phyloP scores from a whole-genome alignment of 441 rosid species.

The Jatropha multifida region DNA sequence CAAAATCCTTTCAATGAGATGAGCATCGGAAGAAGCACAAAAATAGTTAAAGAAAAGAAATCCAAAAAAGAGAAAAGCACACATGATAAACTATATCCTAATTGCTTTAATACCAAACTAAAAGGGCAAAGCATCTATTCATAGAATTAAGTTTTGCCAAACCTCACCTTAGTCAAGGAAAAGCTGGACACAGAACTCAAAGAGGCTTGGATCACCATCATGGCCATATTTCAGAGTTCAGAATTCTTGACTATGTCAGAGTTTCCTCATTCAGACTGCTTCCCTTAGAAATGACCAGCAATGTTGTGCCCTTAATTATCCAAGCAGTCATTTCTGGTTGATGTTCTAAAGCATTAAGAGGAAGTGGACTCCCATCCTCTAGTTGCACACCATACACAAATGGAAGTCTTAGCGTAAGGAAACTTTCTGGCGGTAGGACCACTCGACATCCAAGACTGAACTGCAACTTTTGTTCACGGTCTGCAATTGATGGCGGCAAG shows the following conservation, averaged over 20 bases:
- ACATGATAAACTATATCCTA: not conserved
- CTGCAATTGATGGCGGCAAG: conserved; percentile 48
- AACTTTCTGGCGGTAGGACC: conserved; percentile 82
- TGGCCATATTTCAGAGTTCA: conserved; percentile 22
- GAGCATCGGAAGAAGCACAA: not conserved
- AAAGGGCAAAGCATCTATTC: not conserved
- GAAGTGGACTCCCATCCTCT: conserved; percentile 48
- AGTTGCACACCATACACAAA: conserved; percentile 71
- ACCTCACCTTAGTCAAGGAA: conserved; percentile 29
- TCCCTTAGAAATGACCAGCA: conserved; percentile 63
- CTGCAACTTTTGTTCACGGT: conserved; percentile 51
- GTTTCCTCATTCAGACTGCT: conserved; percentile 31
- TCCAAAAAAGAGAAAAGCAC: not conserved
- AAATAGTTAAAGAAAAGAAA: not conserved
- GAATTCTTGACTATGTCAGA: conserved; percentile 28
- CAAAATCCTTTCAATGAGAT: conserved; percentile 2
- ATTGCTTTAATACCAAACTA: not conserved
- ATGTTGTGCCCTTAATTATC: conserved; percentile 59
- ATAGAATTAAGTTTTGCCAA: conserved; percentile 11
- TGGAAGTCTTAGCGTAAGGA: conserved; percentile 70
- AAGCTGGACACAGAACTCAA: conserved; percentile 18
- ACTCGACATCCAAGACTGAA: conserved; percentile 69
- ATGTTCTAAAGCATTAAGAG: conserved; percentile 59
- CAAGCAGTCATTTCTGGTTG: conserved; percentile 85
- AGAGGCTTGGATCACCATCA: conserved; percentile 11